Evolutionary conservation across 371 early-diverging fungal species (phyloP), one percentile per base, ranked within the genome.

Genomic region (Rhizopus arrhizus): DNA sequence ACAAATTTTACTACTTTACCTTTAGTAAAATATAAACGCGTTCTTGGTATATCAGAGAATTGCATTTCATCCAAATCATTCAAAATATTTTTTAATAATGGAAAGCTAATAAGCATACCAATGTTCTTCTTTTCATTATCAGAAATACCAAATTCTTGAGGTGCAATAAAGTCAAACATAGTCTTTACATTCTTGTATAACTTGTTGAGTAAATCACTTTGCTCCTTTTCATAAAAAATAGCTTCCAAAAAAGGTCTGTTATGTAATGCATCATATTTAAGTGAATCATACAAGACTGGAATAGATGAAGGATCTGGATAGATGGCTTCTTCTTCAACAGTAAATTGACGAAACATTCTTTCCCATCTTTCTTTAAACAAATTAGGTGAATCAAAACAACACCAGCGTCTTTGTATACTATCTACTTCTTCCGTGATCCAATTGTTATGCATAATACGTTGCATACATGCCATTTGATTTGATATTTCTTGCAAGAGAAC

Each of bases 1-100:
- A 22, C 22, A 22, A 15, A 15, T 15, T 8, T 46, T 16, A 28
- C 11, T 4, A 48, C 5, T 34, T 2, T 71, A 83, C 86, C 86
- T 78, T 98, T 98, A 4, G 98, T 97, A 65, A 97, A 97, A 66
- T 95, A 98, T n/a, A 98, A 77, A 10, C 95, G 72, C 4, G 95
- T 89, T 61, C 85, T 82, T 4, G 93, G 87, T 4, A 76, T 72
- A 0, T 82, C 79, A 3, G 85, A 79, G 5, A 65, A 65, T 51
- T 75, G 81, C 51, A 78, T 76, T n/a, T 79, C 80, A 56, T 86
- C 80, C 50, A 98, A 67, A 64, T 97, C 95, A 12, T 74, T 72
- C 8, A 93, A 76, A n/a, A 98, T 86, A 51, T 88, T 85, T 52
- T 84, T 84, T 33, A 98, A 72, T 46, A 98, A 72, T 0, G 86